Percentiles rank a stretch among this genome's conserved stretches.
phyloP scores from a whole-genome alignment of 768 basidiomycete genomes.

The Leccinum olivaceopallidum region DNA sequence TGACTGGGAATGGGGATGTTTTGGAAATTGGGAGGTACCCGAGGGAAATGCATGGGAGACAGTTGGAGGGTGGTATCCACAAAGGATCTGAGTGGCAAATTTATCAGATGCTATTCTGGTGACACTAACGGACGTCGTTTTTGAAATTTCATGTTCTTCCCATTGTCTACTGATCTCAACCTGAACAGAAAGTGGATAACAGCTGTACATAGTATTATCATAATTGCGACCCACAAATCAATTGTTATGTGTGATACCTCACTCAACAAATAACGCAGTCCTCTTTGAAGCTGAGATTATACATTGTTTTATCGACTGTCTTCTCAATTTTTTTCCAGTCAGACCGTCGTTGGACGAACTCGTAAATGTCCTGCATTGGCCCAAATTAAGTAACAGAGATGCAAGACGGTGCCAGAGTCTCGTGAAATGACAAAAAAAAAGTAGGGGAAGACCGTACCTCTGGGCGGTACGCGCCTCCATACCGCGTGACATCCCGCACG shows the following conservation, averaged over 20 bases:
- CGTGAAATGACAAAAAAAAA: not conserved
- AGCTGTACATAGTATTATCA: not conserved
- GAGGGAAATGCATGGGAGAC: slow-evolving; percentile 71
- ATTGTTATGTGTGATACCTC: not conserved
- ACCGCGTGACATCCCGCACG: slow-evolving; percentile 91
- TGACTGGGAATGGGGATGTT: slow-evolving; percentile 77
- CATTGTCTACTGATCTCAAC: not conserved
- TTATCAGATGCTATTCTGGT: not conserved
- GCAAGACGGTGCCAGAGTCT: not conserved
- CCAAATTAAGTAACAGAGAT: not conserved
- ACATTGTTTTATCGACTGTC: slow-evolving; percentile 93
- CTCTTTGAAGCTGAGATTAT: slow-evolving; percentile 90
- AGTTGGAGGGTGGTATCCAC: slow-evolving; percentile 27
- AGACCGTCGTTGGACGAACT: slow-evolving; percentile 90
- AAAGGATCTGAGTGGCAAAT: not conserved
- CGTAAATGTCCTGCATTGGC: slow-evolving; percentile 75
- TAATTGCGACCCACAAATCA: not conserved
- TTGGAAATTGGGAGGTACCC: slow-evolving; percentile 74
- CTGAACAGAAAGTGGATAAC: not conserved
- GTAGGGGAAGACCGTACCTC: slow-evolving; percentile 56
- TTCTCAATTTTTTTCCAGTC: slow-evolving; percentile 99
- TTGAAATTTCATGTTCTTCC: not conserved
- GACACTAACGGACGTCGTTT: not conserved
- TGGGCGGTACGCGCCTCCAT: slow-evolving; percentile 92
- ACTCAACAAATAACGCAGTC: slow-evolving; percentile 66